A percentile compares a stretch with the other conserved stretches of the same genome.
Conservation (phyloP, 2,329 filamentous ascomycete genomes). For the Trichoderma simmonsii region DNA sequence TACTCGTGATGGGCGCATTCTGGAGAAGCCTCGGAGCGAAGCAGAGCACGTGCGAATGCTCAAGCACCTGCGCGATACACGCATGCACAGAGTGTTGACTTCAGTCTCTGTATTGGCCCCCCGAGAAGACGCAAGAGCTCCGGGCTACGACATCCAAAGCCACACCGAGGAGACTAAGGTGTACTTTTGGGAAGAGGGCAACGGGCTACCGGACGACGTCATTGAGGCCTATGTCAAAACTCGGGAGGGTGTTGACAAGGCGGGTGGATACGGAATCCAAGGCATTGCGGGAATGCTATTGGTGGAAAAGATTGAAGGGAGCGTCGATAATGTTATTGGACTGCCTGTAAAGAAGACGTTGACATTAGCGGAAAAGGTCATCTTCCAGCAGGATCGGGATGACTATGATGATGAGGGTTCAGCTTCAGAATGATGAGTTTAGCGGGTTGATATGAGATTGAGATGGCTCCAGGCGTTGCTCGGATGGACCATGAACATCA, state of each 20-base stretch:
- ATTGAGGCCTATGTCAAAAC: constrained; percentile 77
- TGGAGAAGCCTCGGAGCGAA: constrained; percentile 87
- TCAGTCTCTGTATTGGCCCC: constrained; percentile 82
- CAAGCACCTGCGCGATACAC: constrained; percentile 72
- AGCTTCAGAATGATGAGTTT: constrained; percentile 33
- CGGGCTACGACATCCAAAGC: constrained; percentile 79
- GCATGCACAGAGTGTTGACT: constrained; percentile 79
- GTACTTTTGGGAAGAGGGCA: constrained; percentile 67
- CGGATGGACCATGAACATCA: background rate
- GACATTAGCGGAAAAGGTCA: constrained; percentile 81
- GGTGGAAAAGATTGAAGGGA: constrained; percentile 84
- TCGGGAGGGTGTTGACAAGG: constrained; percentile 91
- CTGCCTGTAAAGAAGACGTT: constrained; percentile 77
- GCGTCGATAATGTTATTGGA: constrained; percentile 91
- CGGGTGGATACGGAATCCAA: constrained; percentile 92
- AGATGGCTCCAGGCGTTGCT: background rate
- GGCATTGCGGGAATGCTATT: constrained; percentile 82
- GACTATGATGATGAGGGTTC: constrained; percentile 50
- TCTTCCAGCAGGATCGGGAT: constrained; percentile 69
- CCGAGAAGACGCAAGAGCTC: constrained; percentile 72
- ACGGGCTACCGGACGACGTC: constrained; percentile 70
- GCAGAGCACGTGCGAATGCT: constrained; percentile 82
- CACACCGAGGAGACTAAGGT: constrained; percentile 89
- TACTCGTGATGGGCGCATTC: constrained; percentile 67
- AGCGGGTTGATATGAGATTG: background rate